Conservation (phyloP, 352 stramenopile genomes). For the Globisporangium takayamanum region DNA sequence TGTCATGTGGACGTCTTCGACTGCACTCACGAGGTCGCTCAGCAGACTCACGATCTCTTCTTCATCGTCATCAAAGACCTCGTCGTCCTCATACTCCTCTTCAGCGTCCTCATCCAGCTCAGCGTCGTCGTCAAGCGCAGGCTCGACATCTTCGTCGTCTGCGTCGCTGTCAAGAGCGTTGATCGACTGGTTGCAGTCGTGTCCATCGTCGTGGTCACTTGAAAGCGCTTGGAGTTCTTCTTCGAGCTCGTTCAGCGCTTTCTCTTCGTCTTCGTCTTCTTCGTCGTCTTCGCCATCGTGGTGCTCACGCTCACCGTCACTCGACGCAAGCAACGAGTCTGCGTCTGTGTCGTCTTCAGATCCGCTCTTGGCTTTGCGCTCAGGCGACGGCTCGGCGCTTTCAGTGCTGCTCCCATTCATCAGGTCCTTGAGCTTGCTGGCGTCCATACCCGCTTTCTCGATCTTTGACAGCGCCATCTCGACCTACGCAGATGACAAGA, state of each 20-base stretch:
- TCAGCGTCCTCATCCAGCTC: slow-evolving; percentile 13
- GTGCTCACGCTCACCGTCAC: slow-evolving; percentile 7
- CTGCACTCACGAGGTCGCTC: slow-evolving; percentile 18
- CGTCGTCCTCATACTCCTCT: slow-evolving; percentile 8
- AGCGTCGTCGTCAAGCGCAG: not conserved
- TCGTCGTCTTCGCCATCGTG: slow-evolving; percentile 12
- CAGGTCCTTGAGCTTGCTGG: slow-evolving; percentile 34
- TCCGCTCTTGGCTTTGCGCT: slow-evolving; percentile 2
- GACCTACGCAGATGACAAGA: slow-evolving; percentile 19
- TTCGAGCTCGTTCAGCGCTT: slow-evolving; percentile 8
- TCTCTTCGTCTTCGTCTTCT: slow-evolving; percentile 11
- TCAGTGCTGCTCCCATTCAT: slow-evolving; percentile 15
- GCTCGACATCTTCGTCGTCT: slow-evolving; percentile 7
- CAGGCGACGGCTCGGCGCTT: not conserved
- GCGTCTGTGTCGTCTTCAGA: slow-evolving; percentile 10
- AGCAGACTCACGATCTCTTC: slow-evolving; percentile 22
- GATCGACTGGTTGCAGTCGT: not conserved
- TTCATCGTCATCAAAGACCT: slow-evolving; percentile 15
- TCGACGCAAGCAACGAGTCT: slow-evolving; percentile 3
- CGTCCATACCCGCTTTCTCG: slow-evolving; percentile 46
- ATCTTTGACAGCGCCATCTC: slow-evolving; percentile 71
- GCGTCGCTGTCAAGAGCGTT: not conserved
- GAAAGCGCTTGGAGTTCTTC: slow-evolving; percentile 7
- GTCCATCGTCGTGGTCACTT: not conserved
- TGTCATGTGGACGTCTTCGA: not conserved